These are phyloP conservation scores for Irpex sp. DNA, from an alignment of 1,284 basidiomycete genomes.

Conservation along the genomic window DNA sequence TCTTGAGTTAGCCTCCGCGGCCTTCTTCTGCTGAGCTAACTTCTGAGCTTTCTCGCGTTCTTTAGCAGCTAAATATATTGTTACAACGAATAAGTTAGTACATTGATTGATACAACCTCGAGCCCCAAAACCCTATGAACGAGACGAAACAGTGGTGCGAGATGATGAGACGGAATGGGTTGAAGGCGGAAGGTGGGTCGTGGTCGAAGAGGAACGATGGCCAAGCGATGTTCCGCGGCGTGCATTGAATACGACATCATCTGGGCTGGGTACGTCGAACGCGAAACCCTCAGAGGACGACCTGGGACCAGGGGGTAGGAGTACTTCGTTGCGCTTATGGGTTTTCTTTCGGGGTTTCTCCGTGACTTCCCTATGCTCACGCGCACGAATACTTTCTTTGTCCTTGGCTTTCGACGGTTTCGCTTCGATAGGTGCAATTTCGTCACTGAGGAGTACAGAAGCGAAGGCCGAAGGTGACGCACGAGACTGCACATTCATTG, in stretches of 20 bases:
- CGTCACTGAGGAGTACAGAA: constrained; percentile 61
- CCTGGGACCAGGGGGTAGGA: constrained; percentile 26
- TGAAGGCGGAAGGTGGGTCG: constrained; percentile 11
- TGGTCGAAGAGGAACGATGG: constrained; percentile 27
- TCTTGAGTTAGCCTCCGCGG: constrained; percentile 23
- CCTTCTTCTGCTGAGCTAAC: constrained; percentile 43
- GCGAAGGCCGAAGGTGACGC: constrained; percentile 76
- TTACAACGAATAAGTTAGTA: constrained; percentile 35
- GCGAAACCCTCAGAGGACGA: constrained; percentile 45
- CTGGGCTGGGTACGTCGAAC: constrained; percentile 84
- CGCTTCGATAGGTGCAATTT: constrained; percentile 2
- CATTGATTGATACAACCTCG: constrained; percentile 33
- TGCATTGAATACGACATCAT: constrained; percentile 79
- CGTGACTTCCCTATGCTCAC: constrained; percentile 9
- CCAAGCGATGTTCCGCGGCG: constrained; percentile 69
- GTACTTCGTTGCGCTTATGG: constrained; percentile 15
- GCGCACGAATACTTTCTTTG: constrained; percentile 9
- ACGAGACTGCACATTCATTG: constrained; percentile 46
- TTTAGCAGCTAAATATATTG: constrained; percentile 61
- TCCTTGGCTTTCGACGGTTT: constrained; percentile 1
- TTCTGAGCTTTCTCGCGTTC: constrained; percentile 74
- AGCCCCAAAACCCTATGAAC: constrained; percentile 34
- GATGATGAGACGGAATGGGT: constrained; percentile 17
- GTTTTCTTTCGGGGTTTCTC: constrained; percentile 8
- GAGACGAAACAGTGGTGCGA: constrained; percentile 16